Evolutionary conservation across 805 yeast genomes (phyloP).

Genomic region (Nakazawaea sp.): DNA sequence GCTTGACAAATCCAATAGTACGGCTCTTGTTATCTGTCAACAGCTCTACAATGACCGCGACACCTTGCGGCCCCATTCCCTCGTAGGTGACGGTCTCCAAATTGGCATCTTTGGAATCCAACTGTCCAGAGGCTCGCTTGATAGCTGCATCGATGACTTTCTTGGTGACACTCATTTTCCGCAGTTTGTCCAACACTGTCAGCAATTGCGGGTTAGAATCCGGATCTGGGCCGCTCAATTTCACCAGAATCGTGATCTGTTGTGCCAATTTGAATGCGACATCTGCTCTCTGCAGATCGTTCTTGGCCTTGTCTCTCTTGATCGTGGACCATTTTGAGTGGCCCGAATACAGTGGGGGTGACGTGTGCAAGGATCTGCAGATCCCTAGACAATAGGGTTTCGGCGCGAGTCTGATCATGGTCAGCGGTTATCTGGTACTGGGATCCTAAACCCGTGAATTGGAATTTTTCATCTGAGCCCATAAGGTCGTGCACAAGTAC

Average conservation of each 20-base stretch:
- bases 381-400: too few relatives aligned
- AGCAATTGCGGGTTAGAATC: slow-evolving; percentile 51
- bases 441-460: too few relatives aligned
- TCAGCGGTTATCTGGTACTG: too few relatives aligned
- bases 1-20: slow-evolving; percentile 68
- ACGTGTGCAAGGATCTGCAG: neutral
- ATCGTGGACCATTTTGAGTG: slow-evolving; percentile 96
- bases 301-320: slow-evolving; percentile 88
- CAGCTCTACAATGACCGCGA: slow-evolving; percentile 79
- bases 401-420: too few relatives aligned
- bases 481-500: too few relatives aligned
- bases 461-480: too few relatives aligned
- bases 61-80: slow-evolving; percentile 90
- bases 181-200: slow-evolving; percentile 74
- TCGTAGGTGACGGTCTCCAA: slow-evolving; percentile 66
- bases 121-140: slow-evolving; percentile 73
- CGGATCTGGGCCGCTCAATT: slow-evolving; percentile 65
- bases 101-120: slow-evolving; percentile 34
- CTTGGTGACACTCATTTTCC: slow-evolving; percentile 69
- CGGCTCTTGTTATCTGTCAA: slow-evolving; percentile 84
- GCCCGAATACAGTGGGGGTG: slow-evolving; percentile 40
- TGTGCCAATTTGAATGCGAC: slow-evolving; percentile 66
- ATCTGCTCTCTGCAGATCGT: slow-evolving; percentile 73
- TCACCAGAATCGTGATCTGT: slow-evolving; percentile 69
- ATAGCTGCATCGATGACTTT: slow-evolving; percentile 84